Base-by-base conservation (phyloP, 2,329 filamentous ascomycete genomes). In the Colletotrichum liaoningense region DNA sequence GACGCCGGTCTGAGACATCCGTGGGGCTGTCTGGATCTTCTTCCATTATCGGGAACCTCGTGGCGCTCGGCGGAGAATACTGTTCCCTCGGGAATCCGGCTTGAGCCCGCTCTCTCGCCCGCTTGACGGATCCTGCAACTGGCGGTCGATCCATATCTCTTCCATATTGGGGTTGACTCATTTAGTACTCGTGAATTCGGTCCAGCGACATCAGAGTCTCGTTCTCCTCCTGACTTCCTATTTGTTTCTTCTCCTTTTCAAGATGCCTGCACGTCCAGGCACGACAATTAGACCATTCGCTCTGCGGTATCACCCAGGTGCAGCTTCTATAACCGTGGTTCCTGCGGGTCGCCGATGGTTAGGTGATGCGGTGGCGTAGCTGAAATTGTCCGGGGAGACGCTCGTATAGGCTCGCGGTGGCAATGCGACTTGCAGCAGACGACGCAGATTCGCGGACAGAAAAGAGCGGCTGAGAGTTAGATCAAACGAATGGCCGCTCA, bases 121-220 rank as follows among this genome's bases (percentile, higher is more conserved):
- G 86, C 80, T 81, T 86, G 77, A 89, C 85, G 73, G 89, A 89
- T 78, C 87, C 87, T 77, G 81, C 84, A 81, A 79, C 79, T 75
- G 82, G 78, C 77, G 82, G 79, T 81, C 82, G 83, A 75, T 89
- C 88, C 87, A 87, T 87, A 76, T 82, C 82, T 80, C 81, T 85
- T 82, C 85, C 88, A 89, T 90, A 81, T 85, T 89, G 85, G 78
- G 80, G 78, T 80, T 83, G 85, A 86, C 85, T 90, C 89, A 90
- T 90, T 85, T 86, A 86, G 79, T 76, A 78, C 74, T 77, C 69
- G 74, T 76, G 75, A 78, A 68, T 68, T 63, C 68, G 66, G 33
- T 69, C 74, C 72, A 75, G 64, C 74, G 75, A 76, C 78, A 77
- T 79, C 77, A 76, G 76, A 66, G 70, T 73, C 70, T 73, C 70